A percentile compares a stretch with the other conserved stretches of the same genome.
Evolutionary conservation across 352 stramenopile genomes (phyloP).

Genomic region (Elongisporangium senticosum): DNA sequence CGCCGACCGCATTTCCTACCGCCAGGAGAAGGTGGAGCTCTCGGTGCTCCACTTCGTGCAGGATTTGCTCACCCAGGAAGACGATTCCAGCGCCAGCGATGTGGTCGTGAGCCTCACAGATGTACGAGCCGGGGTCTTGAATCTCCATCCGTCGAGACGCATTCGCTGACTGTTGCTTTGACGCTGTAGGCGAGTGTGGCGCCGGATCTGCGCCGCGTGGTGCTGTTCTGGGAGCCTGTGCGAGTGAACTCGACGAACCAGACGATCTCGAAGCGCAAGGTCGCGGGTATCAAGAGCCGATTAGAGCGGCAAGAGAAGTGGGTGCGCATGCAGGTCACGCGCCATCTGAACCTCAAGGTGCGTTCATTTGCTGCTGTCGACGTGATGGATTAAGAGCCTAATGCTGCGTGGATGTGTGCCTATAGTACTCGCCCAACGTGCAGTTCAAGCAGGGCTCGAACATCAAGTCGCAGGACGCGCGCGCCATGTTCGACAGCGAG

Average conservation of each 20-base stretch:
- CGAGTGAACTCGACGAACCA: slow-evolving; percentile 68
- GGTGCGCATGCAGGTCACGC: slow-evolving; percentile 61
- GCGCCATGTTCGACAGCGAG: slow-evolving; percentile 60
- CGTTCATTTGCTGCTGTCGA: neutral
- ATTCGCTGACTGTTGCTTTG: slow-evolving; percentile 1
- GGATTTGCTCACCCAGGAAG: slow-evolving; percentile 58
- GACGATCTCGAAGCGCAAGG: slow-evolving; percentile 70
- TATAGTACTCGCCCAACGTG: slow-evolving; percentile 66
- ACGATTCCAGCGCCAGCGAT: slow-evolving; percentile 46
- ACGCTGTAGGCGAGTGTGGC: slow-evolving; percentile 52
- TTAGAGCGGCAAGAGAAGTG: slow-evolving; percentile 62
- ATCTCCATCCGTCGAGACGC: neutral
- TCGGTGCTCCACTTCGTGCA: slow-evolving; percentile 66
- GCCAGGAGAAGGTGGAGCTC: slow-evolving; percentile 65
- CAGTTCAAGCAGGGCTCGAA: slow-evolving; percentile 75
- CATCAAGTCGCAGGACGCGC: slow-evolving; percentile 53
- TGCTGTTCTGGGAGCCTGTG: slow-evolving; percentile 71
- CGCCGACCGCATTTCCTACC: slow-evolving; percentile 59
- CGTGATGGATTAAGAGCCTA: neutral
- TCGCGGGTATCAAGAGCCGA: slow-evolving; percentile 51
- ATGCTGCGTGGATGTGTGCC: neutral
- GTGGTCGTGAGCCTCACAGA: slow-evolving; percentile 69
- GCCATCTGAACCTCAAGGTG: slow-evolving; percentile 80
- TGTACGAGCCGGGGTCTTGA: slow-evolving; percentile 16
- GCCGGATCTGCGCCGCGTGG: slow-evolving; percentile 53